Conservation (phyloP, 495 filamentous ascomycete species). For the Xylaria acuta region DNA sequence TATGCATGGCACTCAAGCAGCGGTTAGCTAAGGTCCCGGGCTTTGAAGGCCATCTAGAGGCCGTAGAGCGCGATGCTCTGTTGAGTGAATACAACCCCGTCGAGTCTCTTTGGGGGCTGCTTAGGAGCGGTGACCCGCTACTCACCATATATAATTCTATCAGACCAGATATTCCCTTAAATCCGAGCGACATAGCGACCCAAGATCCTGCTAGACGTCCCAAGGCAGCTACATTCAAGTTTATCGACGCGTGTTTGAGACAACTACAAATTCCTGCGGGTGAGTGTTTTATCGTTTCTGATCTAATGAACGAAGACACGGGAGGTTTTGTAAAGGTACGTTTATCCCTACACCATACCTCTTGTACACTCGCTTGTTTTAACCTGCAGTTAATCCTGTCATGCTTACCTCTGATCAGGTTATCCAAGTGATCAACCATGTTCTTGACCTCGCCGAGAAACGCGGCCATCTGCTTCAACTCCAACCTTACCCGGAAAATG, state of each 20-base stretch:
- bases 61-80: constrained; percentile 57
- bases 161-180: constrained; percentile 66
- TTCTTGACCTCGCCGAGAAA: constrained; percentile 83
- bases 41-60: constrained; percentile 74
- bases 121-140: constrained; percentile 83
- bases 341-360: constrained; percentile 1
- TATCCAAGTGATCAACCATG: constrained; percentile 81
- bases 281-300: constrained; percentile 89
- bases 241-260: constrained; percentile 60
- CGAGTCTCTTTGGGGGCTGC: constrained; percentile 85
- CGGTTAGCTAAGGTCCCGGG: constrained; percentile 81
- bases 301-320: constrained; percentile 91
- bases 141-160: constrained; percentile 88
- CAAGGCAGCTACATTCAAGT: constrained; percentile 64
- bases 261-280: constrained; percentile 77
- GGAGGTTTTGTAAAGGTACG: constrained; percentile 94
- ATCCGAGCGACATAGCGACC: constrained; percentile 60
- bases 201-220: constrained; percentile 66
- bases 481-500: constrained; percentile 54
- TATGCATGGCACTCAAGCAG: constrained; percentile 81
- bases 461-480: constrained; percentile 70
- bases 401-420: constrained; percentile 45
- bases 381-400: not conserved
- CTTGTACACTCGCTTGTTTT: not conserved
- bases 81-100: constrained; percentile 77